Conservation (phyloP, 345 rosid species). For the Populus deltoides region DNA sequence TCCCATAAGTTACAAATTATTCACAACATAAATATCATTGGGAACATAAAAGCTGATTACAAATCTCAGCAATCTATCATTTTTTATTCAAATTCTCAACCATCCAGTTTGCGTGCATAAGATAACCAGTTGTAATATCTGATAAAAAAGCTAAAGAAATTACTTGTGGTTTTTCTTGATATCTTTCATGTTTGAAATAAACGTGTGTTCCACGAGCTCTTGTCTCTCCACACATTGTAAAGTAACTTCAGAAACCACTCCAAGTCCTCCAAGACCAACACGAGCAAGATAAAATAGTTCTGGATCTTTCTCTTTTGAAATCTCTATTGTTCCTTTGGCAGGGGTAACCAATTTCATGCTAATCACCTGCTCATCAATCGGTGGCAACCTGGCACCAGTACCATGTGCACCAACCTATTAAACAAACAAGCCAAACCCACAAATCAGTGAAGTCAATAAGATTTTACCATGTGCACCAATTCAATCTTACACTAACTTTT, state of each 20-base stretch:
- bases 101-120: not conserved
- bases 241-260: slow-evolving; percentile 95
- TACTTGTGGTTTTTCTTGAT: slow-evolving; percentile 94
- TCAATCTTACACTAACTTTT: not conserved
- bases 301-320: slow-evolving; percentile 81
- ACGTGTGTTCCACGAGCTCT: slow-evolving; percentile 90
- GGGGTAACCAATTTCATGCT: slow-evolving; percentile 95
- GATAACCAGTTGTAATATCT: not conserved
- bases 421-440: not conserved
- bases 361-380: slow-evolving; percentile 89
- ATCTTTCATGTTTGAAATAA: slow-evolving; percentile 63
- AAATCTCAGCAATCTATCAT: not conserved
- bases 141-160: slow-evolving; percentile 12
- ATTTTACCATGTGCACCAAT: not conserved
- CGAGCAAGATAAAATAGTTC: slow-evolving; percentile 90
- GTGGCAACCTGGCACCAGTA: slow-evolving; percentile 92
- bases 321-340: slow-evolving; percentile 84
- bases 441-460: not conserved
- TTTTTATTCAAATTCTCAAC: not conserved
- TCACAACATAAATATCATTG: not conserved
- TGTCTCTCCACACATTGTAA: slow-evolving; percentile 91
- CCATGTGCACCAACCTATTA: slow-evolving; percentile 95
- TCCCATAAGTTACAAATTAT: not conserved
- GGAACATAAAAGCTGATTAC: not conserved
- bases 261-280: slow-evolving; percentile 93